A percentile compares a stretch with the other conserved stretches of the same genome.
phyloP scores from a whole-genome alignment of 23 red algal species.

The Chondrus crispus region DNA sequence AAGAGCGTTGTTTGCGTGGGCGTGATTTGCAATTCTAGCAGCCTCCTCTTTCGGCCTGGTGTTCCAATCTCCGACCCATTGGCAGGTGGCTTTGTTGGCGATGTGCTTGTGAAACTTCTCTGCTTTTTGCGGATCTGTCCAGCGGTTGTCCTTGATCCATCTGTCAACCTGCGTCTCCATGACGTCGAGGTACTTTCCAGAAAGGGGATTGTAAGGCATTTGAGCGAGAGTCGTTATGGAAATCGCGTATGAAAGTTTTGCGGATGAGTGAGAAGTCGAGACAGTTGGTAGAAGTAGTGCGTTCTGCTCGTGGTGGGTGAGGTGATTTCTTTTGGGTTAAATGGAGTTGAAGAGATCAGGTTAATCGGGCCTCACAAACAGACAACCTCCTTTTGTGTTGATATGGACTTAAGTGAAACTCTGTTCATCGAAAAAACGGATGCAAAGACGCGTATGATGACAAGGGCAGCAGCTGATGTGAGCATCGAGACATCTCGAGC shows the following conservation, averaged over 20 bases:
- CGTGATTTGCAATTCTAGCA: conserved; percentile 15
- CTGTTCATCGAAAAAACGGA: no score
- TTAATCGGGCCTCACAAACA: neutral
- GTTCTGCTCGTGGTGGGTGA: neutral
- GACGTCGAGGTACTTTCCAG: conserved; percentile 22
- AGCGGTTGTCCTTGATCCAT: conserved; percentile 40
- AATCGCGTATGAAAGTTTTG: neutral
- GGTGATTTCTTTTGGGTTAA: neutral
- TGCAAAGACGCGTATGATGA: no score
- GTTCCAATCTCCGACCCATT: conserved; percentile 55
- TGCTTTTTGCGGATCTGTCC: neutral
- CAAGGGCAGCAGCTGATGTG: no score
- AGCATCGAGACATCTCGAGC: no score
- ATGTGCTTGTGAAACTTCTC: conserved; percentile 14
- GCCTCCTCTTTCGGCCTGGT: neutral
- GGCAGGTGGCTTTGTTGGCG: conserved; percentile 21
- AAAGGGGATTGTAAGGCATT: conserved; percentile 12
- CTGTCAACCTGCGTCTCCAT: conserved; percentile 16
- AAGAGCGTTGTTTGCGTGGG: conserved; percentile 24
- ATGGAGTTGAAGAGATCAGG: neutral
- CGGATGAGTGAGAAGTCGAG: neutral
- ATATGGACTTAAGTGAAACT: neutral
- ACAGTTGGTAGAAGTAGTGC: neutral
- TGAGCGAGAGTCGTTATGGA: neutral
- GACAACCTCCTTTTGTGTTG: neutral